Base-by-base conservation (phyloP, 352 stramenopile species). In the Pythium coloratum region DNA sequence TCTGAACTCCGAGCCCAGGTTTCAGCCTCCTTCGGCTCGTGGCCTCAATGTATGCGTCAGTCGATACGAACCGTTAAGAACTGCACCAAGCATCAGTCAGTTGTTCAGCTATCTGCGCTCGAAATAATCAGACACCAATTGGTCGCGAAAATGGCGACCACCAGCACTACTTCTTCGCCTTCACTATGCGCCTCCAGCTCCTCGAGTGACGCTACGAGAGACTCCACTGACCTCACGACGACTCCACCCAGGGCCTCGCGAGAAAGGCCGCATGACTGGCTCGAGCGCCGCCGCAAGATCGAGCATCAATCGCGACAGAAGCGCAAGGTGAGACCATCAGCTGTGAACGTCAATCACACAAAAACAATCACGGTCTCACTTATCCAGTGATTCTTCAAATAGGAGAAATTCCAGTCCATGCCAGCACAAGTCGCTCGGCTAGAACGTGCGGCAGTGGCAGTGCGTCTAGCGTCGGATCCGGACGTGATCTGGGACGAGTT, bases 401-500 rank as follows among this genome's bases (percentile, higher is more conserved):
- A 50, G 42, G 42, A 50, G 42, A 26, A 13, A 3, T 26, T 50
- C 13, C 16, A 6, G 42, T 50, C 42, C 3, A 50, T 50, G 42
- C 42, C 42, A 6, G 42, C 7, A 6, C 14, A 20, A 26, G 42
- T 50, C n/a, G 42, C 42, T 6, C 42, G 13, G 2, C 60, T 67
- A 2, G 60, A 67, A n/a, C 40, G 26, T 33, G 28, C 40, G 10
- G 60, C 49, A 28, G 26, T 54, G 0, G 53, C 59, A 1, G 26
- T 67, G 24, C 51, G 44, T 18, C 40, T 54, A 18, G n/a, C 59
- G 13, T 40, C 8, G 24, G 60, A 59, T 9, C 7, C 47, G 5
- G 60, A 67, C 33, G 60, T 34, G 18, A 30, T 64, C 2, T 64
- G 58, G 58, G 46, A 56, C 13, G 58, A 59, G 24, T 66, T 66